Base-by-base conservation (phyloP, 1,284 basidiomycete genomes). In the Xerocomus cyaneibrunnescens region DNA sequence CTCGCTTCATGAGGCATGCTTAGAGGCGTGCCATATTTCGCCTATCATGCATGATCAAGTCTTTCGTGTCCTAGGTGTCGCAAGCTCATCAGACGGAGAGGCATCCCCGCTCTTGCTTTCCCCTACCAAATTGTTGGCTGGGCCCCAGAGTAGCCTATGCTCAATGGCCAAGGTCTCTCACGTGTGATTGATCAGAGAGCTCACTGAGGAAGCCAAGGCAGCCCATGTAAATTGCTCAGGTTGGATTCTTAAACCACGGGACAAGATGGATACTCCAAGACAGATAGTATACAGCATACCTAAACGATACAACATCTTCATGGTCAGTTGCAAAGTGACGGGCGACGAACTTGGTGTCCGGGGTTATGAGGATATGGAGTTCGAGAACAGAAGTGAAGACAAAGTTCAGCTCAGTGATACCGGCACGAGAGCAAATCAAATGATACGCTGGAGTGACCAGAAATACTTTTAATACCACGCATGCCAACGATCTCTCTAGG, bases 1-100 rank as follows among this genome's bases (percentile, higher is more conserved):
- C 52, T 67, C 65, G 40, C 70, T 67, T 36, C 70, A 68, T 45
- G 64, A 54, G 36, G 62, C 57, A 48, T 67, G 65, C 32, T 40
- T 67, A 14, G 59, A 55, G 19, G 57, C 49, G n/a, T n/a, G n/a
- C n/a, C n/a, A n/a, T 59, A 67, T 31, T 56, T 63, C 41, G 28
- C 60, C 19, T 58, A 59, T 23, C 62, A 55, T 13, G 45, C 41
- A 16, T 51, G 30, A 7, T 35, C 46, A 17, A 36, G 13, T 28
- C 42, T 50, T 21, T 55, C 55, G 21, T 67, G 65, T 7, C 65
- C 68, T 22, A 56, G 65, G 14, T 67, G 65, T 43, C 67, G 65
- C 51, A 66, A 69, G 31, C 56, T 54, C 22, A 35, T 70, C 34
- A 57, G 37, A 41, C 64, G 55, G 25, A 40, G 65, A 70, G 14